A percentile compares a stretch with the other conserved stretches of the same genome.
phyloP scores from a whole-genome alignment of 306 rosid genomes.

The Rubus parviflorus region DNA sequence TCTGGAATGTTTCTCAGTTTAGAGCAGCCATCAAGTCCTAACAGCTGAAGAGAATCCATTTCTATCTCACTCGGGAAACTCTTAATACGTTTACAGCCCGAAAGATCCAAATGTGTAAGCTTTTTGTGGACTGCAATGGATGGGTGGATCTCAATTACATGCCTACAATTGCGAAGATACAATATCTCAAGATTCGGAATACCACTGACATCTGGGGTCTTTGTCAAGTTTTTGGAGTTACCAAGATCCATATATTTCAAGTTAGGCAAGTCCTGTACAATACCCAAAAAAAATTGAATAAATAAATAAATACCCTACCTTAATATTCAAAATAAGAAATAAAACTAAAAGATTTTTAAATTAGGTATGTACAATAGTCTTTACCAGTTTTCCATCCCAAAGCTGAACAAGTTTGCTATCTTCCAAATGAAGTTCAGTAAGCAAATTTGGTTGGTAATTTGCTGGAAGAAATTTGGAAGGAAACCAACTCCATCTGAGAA shows the following conservation, averaged over 20 bases:
- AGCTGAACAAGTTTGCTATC: conserved; percentile 8
- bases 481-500: conserved; percentile 8
- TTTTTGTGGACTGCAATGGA: conserved; percentile 3
- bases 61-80: not conserved
- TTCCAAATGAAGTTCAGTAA: conserved; percentile 1
- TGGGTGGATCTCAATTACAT: conserved; percentile 19
- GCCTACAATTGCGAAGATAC: not conserved
- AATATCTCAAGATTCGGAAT: conserved; percentile 10
- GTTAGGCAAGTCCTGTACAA: too few relatives aligned
- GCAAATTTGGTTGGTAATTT: not conserved
- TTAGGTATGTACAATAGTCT: too few relatives aligned
- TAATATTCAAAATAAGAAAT: too few relatives aligned
- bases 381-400: conserved; percentile 13
- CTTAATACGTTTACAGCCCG: not conserved
- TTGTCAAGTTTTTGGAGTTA: not conserved
- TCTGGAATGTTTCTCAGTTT: conserved; percentile 10
- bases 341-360: too few relatives aligned
- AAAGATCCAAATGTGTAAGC: not conserved
- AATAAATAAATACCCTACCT: too few relatives aligned
- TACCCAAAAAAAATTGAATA: too few relatives aligned
- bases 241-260: conserved; percentile 13
- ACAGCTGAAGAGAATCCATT: conserved; percentile 2
- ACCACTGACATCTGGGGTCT: conserved; percentile 13
- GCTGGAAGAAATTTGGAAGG: not conserved
- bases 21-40: not conserved